Evolutionary conservation across 163 green algal genomes (phyloP).

Genomic region (Prototheca wickerhamii): DNA sequence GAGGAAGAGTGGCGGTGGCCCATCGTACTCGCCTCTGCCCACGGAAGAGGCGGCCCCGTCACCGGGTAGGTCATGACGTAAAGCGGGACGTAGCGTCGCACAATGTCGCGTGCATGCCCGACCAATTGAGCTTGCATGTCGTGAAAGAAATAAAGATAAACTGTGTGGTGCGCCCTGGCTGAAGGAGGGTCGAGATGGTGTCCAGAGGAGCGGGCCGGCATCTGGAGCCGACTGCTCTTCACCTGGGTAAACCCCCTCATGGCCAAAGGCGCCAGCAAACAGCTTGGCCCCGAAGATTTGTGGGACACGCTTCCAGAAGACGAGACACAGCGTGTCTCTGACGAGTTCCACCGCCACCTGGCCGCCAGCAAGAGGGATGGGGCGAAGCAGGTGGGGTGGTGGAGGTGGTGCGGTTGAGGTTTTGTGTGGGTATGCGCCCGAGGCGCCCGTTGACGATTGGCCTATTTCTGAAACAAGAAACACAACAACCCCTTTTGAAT

Average conservation of each 20-base stretch:
- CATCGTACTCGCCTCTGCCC: not conserved
- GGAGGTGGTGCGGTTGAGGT: not conserved
- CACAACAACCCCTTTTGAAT: not conserved
- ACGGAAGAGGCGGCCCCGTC: not conserved
- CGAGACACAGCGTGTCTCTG: constrained; percentile 25
- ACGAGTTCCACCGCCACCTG: constrained; percentile 38
- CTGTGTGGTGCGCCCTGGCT: not conserved
- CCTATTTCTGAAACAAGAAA: not conserved
- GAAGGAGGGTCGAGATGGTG: constrained; percentile 24
- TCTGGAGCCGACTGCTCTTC: constrained; percentile 53
- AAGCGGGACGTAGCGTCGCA: not conserved
- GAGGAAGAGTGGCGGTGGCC: not conserved
- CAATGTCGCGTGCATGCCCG: not conserved
- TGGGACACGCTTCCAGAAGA: constrained; percentile 57
- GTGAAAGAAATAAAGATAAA: no score
- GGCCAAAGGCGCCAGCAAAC: constrained; percentile 40
- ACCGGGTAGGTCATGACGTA: not conserved
- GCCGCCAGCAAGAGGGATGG: not conserved
- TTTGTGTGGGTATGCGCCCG: not conserved
- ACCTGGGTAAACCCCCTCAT: constrained; percentile 52
- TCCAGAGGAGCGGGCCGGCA: constrained; percentile 55
- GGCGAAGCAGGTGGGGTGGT: constrained; percentile 2
- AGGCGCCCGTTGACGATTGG: not conserved
- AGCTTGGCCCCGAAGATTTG: constrained; percentile 65
- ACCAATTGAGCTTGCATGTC: not conserved